phyloP scores from a whole-genome alignment of 140 eudicot genomes.

The Oenanthe javanica region DNA sequence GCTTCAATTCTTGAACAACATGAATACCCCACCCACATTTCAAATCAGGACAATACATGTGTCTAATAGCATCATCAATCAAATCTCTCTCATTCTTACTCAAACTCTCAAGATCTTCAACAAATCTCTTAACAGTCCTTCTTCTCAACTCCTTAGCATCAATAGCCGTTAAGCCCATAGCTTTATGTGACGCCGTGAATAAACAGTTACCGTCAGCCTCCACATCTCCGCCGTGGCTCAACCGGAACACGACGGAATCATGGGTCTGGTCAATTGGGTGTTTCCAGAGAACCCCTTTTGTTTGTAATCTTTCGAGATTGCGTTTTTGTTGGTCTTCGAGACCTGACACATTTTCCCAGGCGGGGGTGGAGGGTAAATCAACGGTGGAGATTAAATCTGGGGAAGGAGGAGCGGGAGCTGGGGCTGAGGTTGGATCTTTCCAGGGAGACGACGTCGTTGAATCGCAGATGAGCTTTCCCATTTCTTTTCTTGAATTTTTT shows the following conservation, averaged over 20 bases:
- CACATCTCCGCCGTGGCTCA: constrained; percentile 91
- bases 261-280: constrained; percentile 38
- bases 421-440: constrained; percentile 52
- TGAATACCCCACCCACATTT: constrained; percentile 75
- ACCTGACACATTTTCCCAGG: constrained; percentile 68
- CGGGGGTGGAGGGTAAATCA: constrained; percentile 22
- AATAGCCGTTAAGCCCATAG: constrained; percentile 40
- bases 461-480: constrained; percentile 84
- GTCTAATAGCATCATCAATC: constrained; percentile 44
- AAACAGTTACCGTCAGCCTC: constrained; percentile 84
- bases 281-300: constrained; percentile 78
- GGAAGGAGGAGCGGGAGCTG: constrained; percentile 27
- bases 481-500: constrained; percentile 6
- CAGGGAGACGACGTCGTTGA: constrained; percentile 67
- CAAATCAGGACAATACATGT: constrained; percentile 80
- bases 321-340: constrained; percentile 71
- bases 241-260: constrained; percentile 45
- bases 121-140: constrained; percentile 59
- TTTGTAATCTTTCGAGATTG: constrained; percentile 40
- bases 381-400: constrained; percentile 28
- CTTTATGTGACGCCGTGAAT: constrained; percentile 67
- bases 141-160: constrained; percentile 53
- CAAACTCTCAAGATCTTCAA: constrained; percentile 53
- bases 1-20: constrained; percentile 75
- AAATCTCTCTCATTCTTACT: constrained; percentile 24